phyloP scores from a whole-genome alignment of 495 filamentous ascomycete species.

The Trichoderma reesei region DNA sequence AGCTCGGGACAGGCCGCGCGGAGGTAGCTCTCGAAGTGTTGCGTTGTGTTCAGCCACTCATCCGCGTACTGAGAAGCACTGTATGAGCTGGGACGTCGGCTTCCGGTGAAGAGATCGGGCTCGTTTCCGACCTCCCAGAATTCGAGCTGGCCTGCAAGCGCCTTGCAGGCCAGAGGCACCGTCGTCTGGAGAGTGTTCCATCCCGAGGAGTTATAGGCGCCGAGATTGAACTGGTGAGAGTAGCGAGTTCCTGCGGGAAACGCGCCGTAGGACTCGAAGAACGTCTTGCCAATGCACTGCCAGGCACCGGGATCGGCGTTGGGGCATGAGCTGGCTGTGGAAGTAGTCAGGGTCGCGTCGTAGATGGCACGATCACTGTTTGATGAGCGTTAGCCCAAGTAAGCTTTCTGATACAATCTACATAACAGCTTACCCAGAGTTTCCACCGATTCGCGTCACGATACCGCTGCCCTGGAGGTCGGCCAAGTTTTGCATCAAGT shows the following conservation, averaged over 20 bases:
- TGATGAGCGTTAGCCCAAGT: neutral
- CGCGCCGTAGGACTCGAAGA: neutral
- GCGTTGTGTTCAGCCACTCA: neutral
- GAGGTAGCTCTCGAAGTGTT: constrained; percentile 6
- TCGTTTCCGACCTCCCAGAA: constrained; percentile 1
- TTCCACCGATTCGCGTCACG: neutral
- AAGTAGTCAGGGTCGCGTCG: neutral
- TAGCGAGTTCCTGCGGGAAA: constrained; percentile 1
- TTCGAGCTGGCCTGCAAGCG: constrained; percentile 2
- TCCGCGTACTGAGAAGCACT: neutral
- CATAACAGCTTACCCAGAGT: neutral
- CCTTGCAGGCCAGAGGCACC: neutral
- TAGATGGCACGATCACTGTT: neutral
- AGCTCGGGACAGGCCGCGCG: neutral
- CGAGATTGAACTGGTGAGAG: constrained; percentile 3
- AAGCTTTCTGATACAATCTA: no score
- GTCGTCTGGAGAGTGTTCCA: neutral
- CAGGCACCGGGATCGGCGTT: neutral
- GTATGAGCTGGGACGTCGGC: neutral
- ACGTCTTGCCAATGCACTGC: constrained; percentile 1
- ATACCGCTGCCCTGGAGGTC: neutral
- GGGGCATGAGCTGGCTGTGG: constrained; percentile 1
- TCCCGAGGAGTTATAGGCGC: neutral
- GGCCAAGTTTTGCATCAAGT: constrained; percentile 2
- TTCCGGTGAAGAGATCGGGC: neutral